Evolutionary conservation across 2,329 filamentous ascomycete genomes (phyloP).

Genomic region (Penicillium griseofulvum): DNA sequence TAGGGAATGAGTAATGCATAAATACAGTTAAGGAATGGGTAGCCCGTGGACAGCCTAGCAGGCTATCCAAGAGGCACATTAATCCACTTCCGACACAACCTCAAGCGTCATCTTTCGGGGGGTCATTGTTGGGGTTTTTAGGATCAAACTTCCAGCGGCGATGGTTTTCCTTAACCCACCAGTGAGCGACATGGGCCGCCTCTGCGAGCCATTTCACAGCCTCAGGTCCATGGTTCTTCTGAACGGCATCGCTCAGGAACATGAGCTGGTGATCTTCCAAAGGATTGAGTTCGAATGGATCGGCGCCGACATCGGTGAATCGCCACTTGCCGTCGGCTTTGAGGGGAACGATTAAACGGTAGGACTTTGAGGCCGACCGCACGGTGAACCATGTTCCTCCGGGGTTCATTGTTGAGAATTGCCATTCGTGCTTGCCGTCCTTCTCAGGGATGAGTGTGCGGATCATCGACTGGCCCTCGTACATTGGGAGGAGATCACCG

Average conservation of each 20-base stretch:
- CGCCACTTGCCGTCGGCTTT: conserved; percentile 62
- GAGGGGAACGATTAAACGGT: conserved; percentile 70
- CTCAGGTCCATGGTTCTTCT: conserved; percentile 29
- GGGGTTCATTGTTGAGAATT: conserved; percentile 37
- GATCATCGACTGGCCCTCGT: conserved; percentile 50
- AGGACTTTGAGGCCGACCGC: conserved; percentile 71
- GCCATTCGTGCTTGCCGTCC: conserved; percentile 36
- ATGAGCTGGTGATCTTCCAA: conserved; percentile 33
- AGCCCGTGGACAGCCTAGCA: not conserved
- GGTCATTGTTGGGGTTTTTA: not conserved
- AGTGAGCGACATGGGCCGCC: conserved; percentile 36
- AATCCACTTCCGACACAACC: not conserved
- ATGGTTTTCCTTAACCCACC: conserved; percentile 41
- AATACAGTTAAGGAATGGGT: not conserved
- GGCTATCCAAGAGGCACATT: not conserved
- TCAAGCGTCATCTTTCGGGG: not conserved
- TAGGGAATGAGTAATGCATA: not conserved
- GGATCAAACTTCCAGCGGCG: conserved; percentile 20
- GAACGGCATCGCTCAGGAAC: conserved; percentile 27
- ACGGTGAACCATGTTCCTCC: conserved; percentile 54
- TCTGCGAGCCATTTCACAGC: conserved; percentile 37
- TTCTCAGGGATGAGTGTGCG: conserved; percentile 38
- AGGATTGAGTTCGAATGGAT: conserved; percentile 35
- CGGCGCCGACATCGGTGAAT: conserved; percentile 36
- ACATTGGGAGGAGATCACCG: conserved; percentile 43